Evolutionary conservation across 2,329 filamentous ascomycete genomes (phyloP), one percentile per base, ranked within the genome.

Genomic region (Davidsoniella virescens): DNA sequence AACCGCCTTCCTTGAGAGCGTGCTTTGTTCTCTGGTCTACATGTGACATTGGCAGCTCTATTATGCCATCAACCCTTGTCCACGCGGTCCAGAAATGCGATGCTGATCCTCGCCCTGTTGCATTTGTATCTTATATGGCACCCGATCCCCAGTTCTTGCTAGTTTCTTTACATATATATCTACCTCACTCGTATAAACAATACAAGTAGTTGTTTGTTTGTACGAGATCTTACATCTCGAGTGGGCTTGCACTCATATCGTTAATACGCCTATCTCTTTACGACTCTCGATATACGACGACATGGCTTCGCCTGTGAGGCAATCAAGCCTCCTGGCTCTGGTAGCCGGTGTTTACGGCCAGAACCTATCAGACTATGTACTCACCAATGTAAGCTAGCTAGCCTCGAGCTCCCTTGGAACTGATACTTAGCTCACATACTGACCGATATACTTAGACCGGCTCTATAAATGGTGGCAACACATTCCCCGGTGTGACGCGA

Each of bases 401-500:
- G 17, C 12, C 8, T 20, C 10, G 17, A 23, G 9, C n/a, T 44
- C n/a, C 7, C 12, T 23, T 17, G 2, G 8, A 23, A 49, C 52
- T 55, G 43, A 56, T 33, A 7, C 14, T 20, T 20, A 4, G 20
- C 20, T 20, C 20, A 20, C n/a, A 42, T n/a, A 12, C n/a, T 41
- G 16, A 50, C 40, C 18, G 12, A 10, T 23, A 2, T 50, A 7
- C 38, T 9, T 25, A 72, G 69, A 70, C 67, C 16, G 70, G 70
- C 23, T 64, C 68, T 2, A 60, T 62, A 4, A 62, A 61, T 52
- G 70, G 69, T 18, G 70, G 70, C 7, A 72, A 72, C 54, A 71
- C 67, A 0, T 73, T 73, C 50, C 70, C 70, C 0, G 70, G 70
- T 16, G 67, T 70, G n/a, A 68, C 63, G 37, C 58, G 67, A 43